phyloP scores from a whole-genome alignment of 805 yeast genomes.

The Saturnispora hagleri region DNA sequence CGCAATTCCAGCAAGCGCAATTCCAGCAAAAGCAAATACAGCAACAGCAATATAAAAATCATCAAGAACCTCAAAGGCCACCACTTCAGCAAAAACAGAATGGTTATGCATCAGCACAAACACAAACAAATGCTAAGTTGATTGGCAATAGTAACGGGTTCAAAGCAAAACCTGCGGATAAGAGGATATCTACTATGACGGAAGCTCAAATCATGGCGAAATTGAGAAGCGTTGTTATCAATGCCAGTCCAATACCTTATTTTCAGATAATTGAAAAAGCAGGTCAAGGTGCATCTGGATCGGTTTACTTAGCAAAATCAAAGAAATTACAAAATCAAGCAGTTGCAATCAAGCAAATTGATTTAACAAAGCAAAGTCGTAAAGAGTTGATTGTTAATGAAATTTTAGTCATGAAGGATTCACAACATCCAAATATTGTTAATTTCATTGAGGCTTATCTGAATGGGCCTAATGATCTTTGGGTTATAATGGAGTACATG shows the following conservation, averaged over 20 bases:
- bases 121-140: conserved; percentile 18
- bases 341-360: conserved; percentile 97
- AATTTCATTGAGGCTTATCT: conserved; percentile 88
- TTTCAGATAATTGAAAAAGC: conserved; percentile 74
- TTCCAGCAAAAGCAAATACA: conserved; percentile 31
- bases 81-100: conserved; percentile 31
- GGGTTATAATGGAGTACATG: conserved; percentile 99
- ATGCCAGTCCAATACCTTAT: conserved; percentile 75
- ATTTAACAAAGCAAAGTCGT: conserved; percentile 80
- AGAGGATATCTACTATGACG: conserved; percentile 55
- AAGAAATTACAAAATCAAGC: conserved; percentile 41
- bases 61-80: conserved; percentile 7
- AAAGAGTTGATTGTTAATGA: conserved; percentile 94
- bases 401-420: conserved; percentile 92
- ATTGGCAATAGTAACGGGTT: conserved; percentile 3
- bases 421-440: conserved; percentile 90
- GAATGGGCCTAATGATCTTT: conserved; percentile 68
- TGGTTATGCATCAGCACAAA: conserved; percentile 22
- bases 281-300: conserved; percentile 98
- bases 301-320: conserved; percentile 79
- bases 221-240: conserved; percentile 71
- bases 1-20: conserved; percentile 30
- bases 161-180: conserved; percentile 29
- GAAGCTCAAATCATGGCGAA: conserved; percentile 82
- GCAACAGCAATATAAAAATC: conserved; percentile 12